These are phyloP conservation scores for Amanita rimosa DNA, from an alignment of 768 basidiomycete species.

Conservation along the genomic window DNA sequence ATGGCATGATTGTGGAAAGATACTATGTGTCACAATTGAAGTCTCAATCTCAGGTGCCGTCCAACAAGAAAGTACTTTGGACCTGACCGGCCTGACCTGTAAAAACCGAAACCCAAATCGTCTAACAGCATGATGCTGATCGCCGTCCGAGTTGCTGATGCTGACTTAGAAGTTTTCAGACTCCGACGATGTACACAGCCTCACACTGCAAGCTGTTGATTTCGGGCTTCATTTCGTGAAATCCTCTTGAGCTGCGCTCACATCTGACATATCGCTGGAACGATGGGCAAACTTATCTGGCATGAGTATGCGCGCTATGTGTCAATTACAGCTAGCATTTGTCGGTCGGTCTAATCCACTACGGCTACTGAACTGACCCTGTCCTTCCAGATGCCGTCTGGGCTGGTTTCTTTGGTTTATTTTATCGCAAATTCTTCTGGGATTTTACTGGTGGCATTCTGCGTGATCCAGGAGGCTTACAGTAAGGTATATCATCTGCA, in stretches of 20 bases:
- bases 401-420: slow-evolving; percentile 70
- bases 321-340: slow-evolving; percentile 57
- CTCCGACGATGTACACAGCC: not conserved
- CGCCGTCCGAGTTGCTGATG: not conserved
- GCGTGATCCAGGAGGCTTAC: slow-evolving; percentile 68
- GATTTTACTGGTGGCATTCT: slow-evolving; percentile 81
- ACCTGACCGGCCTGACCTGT: too few relatives aligned
- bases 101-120: not conserved
- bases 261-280: slow-evolving; percentile 7
- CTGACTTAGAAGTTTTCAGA: not conserved
- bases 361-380: not conserved
- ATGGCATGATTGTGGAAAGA: not conserved
- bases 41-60: not conserved
- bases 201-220: too few relatives aligned
- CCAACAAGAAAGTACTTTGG: too few relatives aligned
- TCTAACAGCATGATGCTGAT: too few relatives aligned
- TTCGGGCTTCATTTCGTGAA: slow-evolving; percentile 11
- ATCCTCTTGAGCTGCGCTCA: slow-evolving; percentile 22
- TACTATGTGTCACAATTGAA: not conserved
- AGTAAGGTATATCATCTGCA: slow-evolving; percentile 35
- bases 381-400: slow-evolving; percentile 53
- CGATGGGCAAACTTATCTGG: slow-evolving; percentile 79
- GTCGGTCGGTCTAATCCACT: slow-evolving; percentile 34
- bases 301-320: slow-evolving; percentile 65
- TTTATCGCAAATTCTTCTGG: slow-evolving; percentile 95